Base-by-base conservation (phyloP, 2,329 filamentous ascomycete genomes). In the Fusarium graminum region DNA sequence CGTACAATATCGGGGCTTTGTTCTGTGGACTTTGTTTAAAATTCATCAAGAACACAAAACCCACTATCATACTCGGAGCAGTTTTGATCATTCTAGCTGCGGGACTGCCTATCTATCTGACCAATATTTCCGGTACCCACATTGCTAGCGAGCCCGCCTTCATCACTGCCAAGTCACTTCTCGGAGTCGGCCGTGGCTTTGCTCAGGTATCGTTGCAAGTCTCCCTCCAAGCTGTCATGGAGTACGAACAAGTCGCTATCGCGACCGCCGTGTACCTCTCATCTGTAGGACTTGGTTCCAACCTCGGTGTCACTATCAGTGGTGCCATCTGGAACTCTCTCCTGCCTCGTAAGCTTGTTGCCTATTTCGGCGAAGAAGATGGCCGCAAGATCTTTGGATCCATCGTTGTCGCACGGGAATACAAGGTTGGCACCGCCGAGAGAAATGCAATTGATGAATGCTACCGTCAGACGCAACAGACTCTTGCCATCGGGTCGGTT, bases 281-380 rank as follows among this genome's bases (percentile, higher is more conserved):
- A 0, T 69, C 66, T 0, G 53, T 69, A 0, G 66, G 66, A 0
- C 61, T 69, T 1, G 66, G 66, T 4, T 69, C 66, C 4, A 69
- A 69, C 12, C 51, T 69, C 0, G 66, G 66, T 1, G 50, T 53
- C 0, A 69, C 66, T 1, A 44, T 69, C 17, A 69, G 66, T 1
- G 66, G 66, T 0, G 66, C 63, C 2, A 67, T 69, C 1, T 69
- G 66, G 66, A 69, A 69, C 39, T 69, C 66, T 1, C 41, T 69
- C 0, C 54, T 69, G 2, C 66, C 66, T 0, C 39, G 52, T 0
- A 69, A 69, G 0, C 63, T 69, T 1, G 38, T 49, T 1, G 32
- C 51, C 0, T 29, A 67, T 6, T 69, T 69, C 8, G 63, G 59
- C 1, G 32, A 41, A 1, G 52, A 55, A 0, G 39, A 52, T 4